phyloP scores from a whole-genome alignment of 495 filamentous ascomycete species.

The Podospora pseudocomata region DNA sequence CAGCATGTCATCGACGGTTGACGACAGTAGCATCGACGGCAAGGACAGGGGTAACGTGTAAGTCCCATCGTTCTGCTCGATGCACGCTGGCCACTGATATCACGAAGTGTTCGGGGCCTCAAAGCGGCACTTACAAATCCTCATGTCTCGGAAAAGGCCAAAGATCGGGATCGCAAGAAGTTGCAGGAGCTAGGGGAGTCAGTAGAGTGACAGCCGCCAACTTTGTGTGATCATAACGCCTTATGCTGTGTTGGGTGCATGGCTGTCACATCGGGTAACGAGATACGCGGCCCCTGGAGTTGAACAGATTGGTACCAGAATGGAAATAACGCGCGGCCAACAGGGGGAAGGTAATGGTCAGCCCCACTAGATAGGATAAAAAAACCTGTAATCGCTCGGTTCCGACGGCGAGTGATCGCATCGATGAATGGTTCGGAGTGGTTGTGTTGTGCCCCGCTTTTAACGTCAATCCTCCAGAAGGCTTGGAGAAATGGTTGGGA shows the following conservation, averaged over 20 bases:
- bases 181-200: slow-evolving; percentile 28
- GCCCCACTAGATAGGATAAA: neutral
- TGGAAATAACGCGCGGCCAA: neutral
- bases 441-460: neutral
- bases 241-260: neutral
- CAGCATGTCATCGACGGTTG: neutral
- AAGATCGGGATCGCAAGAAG: slow-evolving; percentile 32
- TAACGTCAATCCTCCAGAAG: neutral
- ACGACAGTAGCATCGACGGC: slow-evolving; percentile 11
- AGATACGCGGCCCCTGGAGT: neutral
- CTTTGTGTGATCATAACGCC: neutral
- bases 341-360: neutral
- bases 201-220: slow-evolving; percentile 5
- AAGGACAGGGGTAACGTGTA: slow-evolving; percentile 26
- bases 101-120: slow-evolving; percentile 22
- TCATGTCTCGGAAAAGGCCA: slow-evolving; percentile 27
- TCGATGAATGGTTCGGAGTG: neutral
- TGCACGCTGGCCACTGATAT: neutral
- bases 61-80: slow-evolving; percentile 1
- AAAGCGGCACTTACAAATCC: slow-evolving; percentile 26
- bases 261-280: neutral
- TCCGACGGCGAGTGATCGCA: neutral
- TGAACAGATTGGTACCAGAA: neutral
- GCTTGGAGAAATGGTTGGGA: neutral
- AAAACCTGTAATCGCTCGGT: neutral